Conservation (phyloP, 768 basidiomycete genomes). For the Rhizopogon vesiculosus region DNA sequence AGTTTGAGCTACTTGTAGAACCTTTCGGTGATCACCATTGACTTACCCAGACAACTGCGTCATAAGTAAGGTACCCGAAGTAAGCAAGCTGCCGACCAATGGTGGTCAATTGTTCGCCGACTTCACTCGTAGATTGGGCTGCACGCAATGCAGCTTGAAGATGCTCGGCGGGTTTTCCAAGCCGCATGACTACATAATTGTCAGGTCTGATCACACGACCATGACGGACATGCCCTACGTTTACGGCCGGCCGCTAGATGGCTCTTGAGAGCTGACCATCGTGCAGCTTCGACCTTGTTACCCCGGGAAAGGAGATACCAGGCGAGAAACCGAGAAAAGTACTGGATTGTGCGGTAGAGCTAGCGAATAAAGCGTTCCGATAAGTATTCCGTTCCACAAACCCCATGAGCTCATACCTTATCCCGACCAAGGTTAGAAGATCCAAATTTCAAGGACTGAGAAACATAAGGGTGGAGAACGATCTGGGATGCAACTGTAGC, state of each 20-base stretch:
- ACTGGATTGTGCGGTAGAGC: constrained; percentile 90
- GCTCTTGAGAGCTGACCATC: constrained; percentile 81
- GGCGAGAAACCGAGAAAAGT: constrained; percentile 82
- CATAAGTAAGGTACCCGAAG: constrained; percentile 81
- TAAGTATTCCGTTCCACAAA: neutral
- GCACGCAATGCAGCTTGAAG: constrained; percentile 84
- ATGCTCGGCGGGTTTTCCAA: constrained; percentile 94
- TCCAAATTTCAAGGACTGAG: constrained; percentile 70
- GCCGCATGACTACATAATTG: constrained; percentile 65
- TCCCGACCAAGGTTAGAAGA: constrained; percentile 85
- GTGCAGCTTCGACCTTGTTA: constrained; percentile 61
- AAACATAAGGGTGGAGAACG: constrained; percentile 80
- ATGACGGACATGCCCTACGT: constrained; percentile 37
- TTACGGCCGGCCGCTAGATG: constrained; percentile 85
- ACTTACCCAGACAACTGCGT: constrained; percentile 82
- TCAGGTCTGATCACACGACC: constrained; percentile 3
- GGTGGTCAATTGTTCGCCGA: constrained; percentile 70
- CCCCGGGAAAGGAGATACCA: constrained; percentile 76
- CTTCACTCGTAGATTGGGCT: constrained; percentile 45
- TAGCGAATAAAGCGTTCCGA: constrained; percentile 24
- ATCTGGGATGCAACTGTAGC: constrained; percentile 61
- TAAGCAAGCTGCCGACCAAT: constrained; percentile 84
- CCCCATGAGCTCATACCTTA: constrained; percentile 51
- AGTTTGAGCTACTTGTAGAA: neutral
- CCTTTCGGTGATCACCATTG: neutral